Evolutionary conservation across 2,329 filamentous ascomycete species (phyloP).

Genomic region (Trichoderma pleuroti): DNA sequence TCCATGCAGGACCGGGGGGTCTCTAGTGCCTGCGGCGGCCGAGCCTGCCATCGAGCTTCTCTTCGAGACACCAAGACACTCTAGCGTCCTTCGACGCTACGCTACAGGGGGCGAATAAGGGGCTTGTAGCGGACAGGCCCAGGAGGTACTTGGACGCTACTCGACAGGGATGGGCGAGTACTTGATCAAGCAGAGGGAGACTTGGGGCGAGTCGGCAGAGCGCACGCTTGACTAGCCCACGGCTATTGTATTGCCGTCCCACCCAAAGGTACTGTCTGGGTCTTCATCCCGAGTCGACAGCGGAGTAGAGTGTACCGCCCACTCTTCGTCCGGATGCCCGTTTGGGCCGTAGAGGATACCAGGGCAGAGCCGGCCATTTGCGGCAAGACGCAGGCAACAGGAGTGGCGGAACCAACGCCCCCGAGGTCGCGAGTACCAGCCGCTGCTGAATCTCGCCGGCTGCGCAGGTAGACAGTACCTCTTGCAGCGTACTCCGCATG

Average conservation of each 20-base stretch:
- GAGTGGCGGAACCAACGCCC: neutral
- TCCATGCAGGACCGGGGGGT: slow-evolving; percentile 1
- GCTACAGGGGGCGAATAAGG: slow-evolving; percentile 7
- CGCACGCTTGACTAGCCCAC: neutral
- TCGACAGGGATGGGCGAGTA: neutral
- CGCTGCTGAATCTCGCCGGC: too few relatives aligned
- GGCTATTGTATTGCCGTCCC: neutral
- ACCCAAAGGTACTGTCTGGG: neutral
- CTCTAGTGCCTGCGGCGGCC: slow-evolving; percentile 1
- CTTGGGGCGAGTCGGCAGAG: neutral
- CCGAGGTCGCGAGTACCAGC: neutral
- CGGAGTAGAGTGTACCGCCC: neutral
- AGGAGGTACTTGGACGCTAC: neutral
- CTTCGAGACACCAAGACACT: slow-evolving; percentile 13
- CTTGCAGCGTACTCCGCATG: neutral
- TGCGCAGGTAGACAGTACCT: neutral
- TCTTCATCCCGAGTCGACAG: neutral
- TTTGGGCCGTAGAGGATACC: neutral
- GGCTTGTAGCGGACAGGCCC: neutral
- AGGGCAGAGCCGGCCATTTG: neutral
- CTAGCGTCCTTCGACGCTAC: slow-evolving; percentile 13
- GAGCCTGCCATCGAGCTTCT: slow-evolving; percentile 4
- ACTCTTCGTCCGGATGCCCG: neutral
- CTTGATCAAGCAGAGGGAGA: neutral
- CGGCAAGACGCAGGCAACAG: neutral